Percentiles rank a stretch among this genome's conserved stretches.
Evolutionary conservation across 805 yeast genomes (phyloP).

Genomic region (Lipomyces spencermartinsiae): DNA sequence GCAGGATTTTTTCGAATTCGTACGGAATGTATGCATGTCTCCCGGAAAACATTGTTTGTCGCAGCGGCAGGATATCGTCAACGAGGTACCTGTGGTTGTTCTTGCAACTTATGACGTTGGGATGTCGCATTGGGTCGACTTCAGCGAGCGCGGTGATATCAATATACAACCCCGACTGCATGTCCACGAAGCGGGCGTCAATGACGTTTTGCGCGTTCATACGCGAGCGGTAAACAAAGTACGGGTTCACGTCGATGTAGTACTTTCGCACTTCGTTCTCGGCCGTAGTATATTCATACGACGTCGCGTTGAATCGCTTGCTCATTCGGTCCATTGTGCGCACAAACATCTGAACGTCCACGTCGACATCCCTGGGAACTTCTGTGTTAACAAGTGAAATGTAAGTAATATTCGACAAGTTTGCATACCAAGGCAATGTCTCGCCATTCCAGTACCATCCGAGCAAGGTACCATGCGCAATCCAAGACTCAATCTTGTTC

Average conservation of each 20-base stretch:
- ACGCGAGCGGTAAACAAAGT: slow-evolving; percentile 56
- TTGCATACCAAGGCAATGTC: slow-evolving; percentile 55
- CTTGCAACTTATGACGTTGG: slow-evolving; percentile 52
- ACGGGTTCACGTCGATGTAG: slow-evolving; percentile 56
- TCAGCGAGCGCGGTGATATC: slow-evolving; percentile 61
- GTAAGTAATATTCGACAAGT: neutral
- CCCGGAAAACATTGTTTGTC: slow-evolving; percentile 66
- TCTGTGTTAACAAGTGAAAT: neutral
- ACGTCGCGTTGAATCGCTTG: slow-evolving; percentile 54
- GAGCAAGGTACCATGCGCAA: slow-evolving; percentile 56
- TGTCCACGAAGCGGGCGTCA: slow-evolving; percentile 66
- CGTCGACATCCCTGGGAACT: slow-evolving; percentile 49
- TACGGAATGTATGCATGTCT: slow-evolving; percentile 55
- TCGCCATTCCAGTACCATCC: slow-evolving; percentile 61
- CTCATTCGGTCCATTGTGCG: slow-evolving; percentile 55
- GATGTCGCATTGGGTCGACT: slow-evolving; percentile 35
- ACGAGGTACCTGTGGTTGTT: slow-evolving; percentile 61
- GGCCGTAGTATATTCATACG: slow-evolving; percentile 60
- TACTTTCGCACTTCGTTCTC: slow-evolving; percentile 63
- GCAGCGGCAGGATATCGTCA: slow-evolving; percentile 60
- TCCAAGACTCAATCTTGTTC: slow-evolving; percentile 54
- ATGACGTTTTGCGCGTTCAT: slow-evolving; percentile 58
- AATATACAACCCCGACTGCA: slow-evolving; percentile 63
- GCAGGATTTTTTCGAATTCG: slow-evolving; percentile 46
- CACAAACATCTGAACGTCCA: slow-evolving; percentile 60